These are phyloP conservation scores for Nemania sp. DNA, from an alignment of 2,329 filamentous ascomycete species.

Conservation along the genomic window DNA sequence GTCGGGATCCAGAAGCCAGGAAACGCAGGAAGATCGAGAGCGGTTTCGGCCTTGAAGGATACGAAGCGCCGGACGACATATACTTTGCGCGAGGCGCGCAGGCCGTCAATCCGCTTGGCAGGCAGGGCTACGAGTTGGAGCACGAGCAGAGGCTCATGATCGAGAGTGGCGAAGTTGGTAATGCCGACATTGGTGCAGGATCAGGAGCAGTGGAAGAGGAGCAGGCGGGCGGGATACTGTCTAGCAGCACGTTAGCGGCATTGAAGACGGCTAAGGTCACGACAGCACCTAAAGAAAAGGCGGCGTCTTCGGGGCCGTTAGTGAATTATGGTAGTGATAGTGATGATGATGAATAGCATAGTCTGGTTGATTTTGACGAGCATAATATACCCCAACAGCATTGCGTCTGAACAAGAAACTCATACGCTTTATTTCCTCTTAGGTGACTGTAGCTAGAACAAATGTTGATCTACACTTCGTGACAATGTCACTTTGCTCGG, in stretches of 20 bases:
- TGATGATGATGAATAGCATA: slow-evolving; percentile 55
- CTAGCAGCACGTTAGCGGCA: slow-evolving; percentile 78
- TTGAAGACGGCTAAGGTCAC: slow-evolving; percentile 63
- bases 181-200: slow-evolving; percentile 44
- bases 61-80: slow-evolving; percentile 91
- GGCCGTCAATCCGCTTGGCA: slow-evolving; percentile 62
- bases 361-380: neutral
- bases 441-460: neutral
- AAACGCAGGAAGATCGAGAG: slow-evolving; percentile 91
- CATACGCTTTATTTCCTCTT: neutral
- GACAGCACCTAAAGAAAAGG: slow-evolving; percentile 57
- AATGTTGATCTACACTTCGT: neutral
- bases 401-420: neutral
- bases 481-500: too few species aligned
- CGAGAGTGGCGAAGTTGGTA: slow-evolving; percentile 56
- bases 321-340: slow-evolving; percentile 91
- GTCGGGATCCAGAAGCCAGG: slow-evolving; percentile 80
- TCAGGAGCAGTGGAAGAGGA: slow-evolving; percentile 46
- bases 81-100: slow-evolving; percentile 84
- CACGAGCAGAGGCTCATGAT: slow-evolving; percentile 63
- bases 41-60: slow-evolving; percentile 84
- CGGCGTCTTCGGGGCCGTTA: slow-evolving; percentile 67
- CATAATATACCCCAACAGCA: slow-evolving; percentile 14
- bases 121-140: slow-evolving; percentile 65
- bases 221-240: slow-evolving; percentile 69